phyloP scores from a whole-genome alignment of 106 monocot species.

The Dioscorea alata region DNA sequence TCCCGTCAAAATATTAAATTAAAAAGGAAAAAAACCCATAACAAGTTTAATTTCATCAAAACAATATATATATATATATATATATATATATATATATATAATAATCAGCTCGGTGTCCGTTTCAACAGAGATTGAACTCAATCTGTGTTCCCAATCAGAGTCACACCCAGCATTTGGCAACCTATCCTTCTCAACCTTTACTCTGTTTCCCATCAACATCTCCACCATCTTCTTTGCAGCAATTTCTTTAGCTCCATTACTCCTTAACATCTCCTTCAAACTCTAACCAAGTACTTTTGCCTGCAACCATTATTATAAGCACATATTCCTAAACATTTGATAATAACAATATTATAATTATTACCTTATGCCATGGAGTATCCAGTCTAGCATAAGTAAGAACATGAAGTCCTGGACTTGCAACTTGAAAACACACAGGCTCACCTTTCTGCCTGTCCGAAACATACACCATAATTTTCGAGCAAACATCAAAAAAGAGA shows the following conservation, averaged over 20 bases:
- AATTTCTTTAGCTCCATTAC: conserved; percentile 34
- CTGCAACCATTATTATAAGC: conserved; percentile 10
- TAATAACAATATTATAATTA: too few relatives aligned
- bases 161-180: conserved; percentile 77
- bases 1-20: background rate
- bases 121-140: conserved; percentile 68
- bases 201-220: conserved; percentile 53
- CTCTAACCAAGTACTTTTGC: conserved; percentile 29
- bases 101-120: conserved; percentile 53
- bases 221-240: conserved; percentile 42
- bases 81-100: too few relatives aligned
- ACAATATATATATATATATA: too few relatives aligned
- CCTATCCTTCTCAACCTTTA: conserved; percentile 34
- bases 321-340: too few relatives aligned
- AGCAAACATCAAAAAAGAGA: conserved; percentile 42
- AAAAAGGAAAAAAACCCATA: background rate
- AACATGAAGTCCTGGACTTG: conserved; percentile 67
- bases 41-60: too few relatives aligned
- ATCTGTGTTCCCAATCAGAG: conserved; percentile 43
- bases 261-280: conserved; percentile 37
- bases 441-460: conserved; percentile 48
- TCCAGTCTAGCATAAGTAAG: conserved; percentile 63
- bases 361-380: conserved; percentile 71
- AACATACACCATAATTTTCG: conserved; percentile 44
- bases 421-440: conserved; percentile 32